phyloP scores from a whole-genome alignment of 2,329 filamentous ascomycete species.

The Hyphodiscus sp. region DNA sequence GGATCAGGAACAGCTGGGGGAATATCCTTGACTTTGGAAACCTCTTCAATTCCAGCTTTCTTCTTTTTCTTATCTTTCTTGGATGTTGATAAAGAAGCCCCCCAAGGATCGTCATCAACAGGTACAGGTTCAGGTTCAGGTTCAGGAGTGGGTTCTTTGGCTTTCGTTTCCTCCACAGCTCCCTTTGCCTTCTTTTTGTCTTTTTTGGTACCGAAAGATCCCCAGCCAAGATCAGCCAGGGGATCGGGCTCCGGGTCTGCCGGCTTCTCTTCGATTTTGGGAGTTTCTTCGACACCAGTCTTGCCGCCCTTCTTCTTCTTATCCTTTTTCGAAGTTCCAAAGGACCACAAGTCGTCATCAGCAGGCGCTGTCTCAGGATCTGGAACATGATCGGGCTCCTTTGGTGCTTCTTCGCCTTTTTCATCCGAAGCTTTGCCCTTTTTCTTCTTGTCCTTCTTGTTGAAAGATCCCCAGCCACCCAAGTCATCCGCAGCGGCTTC shows the following conservation, averaged over 20 bases:
- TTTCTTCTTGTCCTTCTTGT: conserved; percentile 37
- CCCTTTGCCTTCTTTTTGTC: conserved; percentile 28
- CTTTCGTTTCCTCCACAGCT: conserved; percentile 26
- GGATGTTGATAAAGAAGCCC: conserved; percentile 6
- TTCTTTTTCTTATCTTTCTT: conserved; percentile 39
- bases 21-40: conserved; percentile 4
- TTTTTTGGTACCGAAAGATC: conserved; percentile 31
- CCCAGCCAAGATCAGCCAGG: conserved; percentile 23
- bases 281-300: conserved; percentile 24
- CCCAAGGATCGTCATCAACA: conserved; percentile 27
- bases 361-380: conserved; percentile 4
- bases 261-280: conserved; percentile 26
- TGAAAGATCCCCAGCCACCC: conserved; percentile 34
- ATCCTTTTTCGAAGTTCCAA: conserved; percentile 33
- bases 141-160: conserved; percentile 2
- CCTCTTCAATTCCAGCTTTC: conserved; percentile 18
- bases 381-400: conserved; percentile 23
- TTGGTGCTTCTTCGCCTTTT: conserved; percentile 23
- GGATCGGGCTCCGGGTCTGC: conserved; percentile 32
- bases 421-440: conserved; percentile 43
- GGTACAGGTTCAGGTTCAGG: conserved; percentile 30
- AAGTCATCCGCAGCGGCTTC: conserved; percentile 33
- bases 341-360: conserved; percentile 36
- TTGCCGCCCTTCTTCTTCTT: conserved; percentile 37
- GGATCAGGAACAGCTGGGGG: conserved; percentile 12